These are phyloP conservation scores for Carpinus viminea DNA, from an alignment of 306 rosid genomes.

Conservation along the genomic window DNA sequence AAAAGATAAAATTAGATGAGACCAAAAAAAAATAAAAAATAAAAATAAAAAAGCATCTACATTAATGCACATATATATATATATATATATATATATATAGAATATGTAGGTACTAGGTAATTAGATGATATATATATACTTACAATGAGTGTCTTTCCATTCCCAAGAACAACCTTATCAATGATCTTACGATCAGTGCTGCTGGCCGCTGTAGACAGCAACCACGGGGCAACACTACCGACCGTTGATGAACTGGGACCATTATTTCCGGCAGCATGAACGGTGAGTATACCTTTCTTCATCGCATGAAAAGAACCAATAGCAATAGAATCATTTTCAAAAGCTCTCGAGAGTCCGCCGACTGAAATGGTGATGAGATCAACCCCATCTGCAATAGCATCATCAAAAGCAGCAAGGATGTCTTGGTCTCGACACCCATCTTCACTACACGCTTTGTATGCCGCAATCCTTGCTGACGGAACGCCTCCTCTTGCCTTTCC, in stretches of 20 bases:
- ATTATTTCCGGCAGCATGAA: constrained; percentile 37
- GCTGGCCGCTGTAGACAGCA: constrained; percentile 27
- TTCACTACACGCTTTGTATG: neutral
- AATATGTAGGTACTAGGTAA: too few relatives aligned
- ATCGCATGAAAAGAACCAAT: constrained; percentile 48
- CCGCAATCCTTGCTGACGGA: constrained; percentile 31
- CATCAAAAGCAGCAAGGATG: constrained; percentile 41
- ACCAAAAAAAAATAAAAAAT: too few relatives aligned
- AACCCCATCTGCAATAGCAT: constrained; percentile 52
- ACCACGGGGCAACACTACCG: constrained; percentile 29
- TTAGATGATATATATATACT: neutral
- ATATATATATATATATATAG: neutral
- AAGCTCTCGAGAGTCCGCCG: neutral
- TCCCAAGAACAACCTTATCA: constrained; percentile 27
- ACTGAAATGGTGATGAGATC: constrained; percentile 31
- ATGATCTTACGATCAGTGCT: constrained; percentile 12
- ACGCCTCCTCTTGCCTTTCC: constrained; percentile 30
- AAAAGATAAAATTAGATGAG: too few relatives aligned
- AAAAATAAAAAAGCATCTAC: too few relatives aligned
- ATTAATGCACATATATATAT: too few relatives aligned
- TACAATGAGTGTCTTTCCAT: constrained; percentile 2
- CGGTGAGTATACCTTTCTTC: constrained; percentile 40
- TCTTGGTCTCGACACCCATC: neutral
- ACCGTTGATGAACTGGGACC: neutral
- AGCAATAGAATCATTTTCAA: neutral